phyloP scores from a whole-genome alignment of 106 monocot species.

The Allium cepa region DNA sequence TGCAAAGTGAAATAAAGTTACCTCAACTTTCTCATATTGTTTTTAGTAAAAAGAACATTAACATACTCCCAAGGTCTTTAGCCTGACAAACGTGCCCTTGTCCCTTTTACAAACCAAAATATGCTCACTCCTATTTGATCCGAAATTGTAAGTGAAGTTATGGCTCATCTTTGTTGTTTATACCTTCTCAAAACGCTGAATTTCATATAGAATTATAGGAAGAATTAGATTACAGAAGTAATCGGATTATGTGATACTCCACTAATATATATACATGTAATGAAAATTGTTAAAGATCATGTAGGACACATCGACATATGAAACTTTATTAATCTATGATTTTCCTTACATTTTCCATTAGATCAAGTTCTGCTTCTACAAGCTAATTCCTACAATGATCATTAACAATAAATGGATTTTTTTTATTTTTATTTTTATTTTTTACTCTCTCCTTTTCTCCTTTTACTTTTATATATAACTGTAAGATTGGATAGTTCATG shows the following conservation, averaged over 20 bases:
- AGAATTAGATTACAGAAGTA: background rate
- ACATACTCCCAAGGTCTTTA: conserved; percentile 14
- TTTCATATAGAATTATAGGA: background rate
- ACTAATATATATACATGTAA: background rate
- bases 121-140: background rate
- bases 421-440: too few relatives aligned
- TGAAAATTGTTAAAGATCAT: background rate
- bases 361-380: too few relatives aligned
- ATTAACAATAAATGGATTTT: too few relatives aligned
- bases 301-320: background rate
- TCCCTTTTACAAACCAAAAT: conserved; percentile 7
- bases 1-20: conserved; percentile 9
- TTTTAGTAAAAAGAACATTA: conserved; percentile 1
- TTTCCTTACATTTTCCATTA: background rate
- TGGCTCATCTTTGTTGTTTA: background rate
- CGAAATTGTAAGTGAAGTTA: too few relatives aligned
- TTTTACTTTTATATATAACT: too few relatives aligned
- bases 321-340: background rate
- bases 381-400: too few relatives aligned
- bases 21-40: conserved; percentile 10
- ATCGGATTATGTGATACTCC: too few relatives aligned
- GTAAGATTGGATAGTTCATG: too few relatives aligned
- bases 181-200: background rate
- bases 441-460: too few relatives aligned
- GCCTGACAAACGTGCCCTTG: background rate